Percentiles rank a stretch among this genome's conserved stretches.
Evolutionary conservation across 441 rosid genomes (phyloP).

Genomic region (Rhodomyrtus psidioides): DNA sequence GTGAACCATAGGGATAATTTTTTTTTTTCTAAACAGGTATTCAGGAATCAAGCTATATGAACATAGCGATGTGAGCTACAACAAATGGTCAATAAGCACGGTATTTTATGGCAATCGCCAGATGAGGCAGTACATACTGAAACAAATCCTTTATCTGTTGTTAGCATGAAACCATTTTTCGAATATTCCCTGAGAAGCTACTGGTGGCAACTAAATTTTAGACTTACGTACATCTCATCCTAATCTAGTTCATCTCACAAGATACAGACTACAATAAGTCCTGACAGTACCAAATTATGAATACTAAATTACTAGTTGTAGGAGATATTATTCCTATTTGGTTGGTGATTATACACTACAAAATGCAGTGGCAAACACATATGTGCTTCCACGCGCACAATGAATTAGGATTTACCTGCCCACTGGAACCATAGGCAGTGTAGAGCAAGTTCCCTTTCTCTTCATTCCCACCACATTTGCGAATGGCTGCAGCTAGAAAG

Average conservation of each 20-base stretch:
- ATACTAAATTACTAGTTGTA: neutral
- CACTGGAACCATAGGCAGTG: conserved; percentile 72
- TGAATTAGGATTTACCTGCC: conserved; percentile 49
- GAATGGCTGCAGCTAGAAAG: conserved; percentile 74
- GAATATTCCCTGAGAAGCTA: neutral
- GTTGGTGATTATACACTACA: neutral
- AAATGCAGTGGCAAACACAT: neutral
- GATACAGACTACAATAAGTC: neutral
- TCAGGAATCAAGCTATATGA: neutral
- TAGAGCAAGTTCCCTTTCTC: conserved; percentile 68
- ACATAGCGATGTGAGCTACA: neutral
- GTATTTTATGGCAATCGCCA: neutral
- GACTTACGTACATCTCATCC: neutral
- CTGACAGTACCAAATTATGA: neutral
- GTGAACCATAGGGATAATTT: neutral
- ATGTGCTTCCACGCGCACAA: neutral
- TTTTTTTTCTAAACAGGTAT: neutral
- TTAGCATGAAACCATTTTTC: neutral
- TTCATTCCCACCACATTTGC: conserved; percentile 89
- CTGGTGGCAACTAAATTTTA: neutral
- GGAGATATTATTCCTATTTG: neutral
- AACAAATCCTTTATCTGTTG: neutral
- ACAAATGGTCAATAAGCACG: neutral
- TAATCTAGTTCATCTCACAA: neutral
- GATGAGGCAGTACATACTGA: neutral